Base-by-base conservation (phyloP, 2,329 filamentous ascomycete genomes). In the Phialophora chinensis region DNA sequence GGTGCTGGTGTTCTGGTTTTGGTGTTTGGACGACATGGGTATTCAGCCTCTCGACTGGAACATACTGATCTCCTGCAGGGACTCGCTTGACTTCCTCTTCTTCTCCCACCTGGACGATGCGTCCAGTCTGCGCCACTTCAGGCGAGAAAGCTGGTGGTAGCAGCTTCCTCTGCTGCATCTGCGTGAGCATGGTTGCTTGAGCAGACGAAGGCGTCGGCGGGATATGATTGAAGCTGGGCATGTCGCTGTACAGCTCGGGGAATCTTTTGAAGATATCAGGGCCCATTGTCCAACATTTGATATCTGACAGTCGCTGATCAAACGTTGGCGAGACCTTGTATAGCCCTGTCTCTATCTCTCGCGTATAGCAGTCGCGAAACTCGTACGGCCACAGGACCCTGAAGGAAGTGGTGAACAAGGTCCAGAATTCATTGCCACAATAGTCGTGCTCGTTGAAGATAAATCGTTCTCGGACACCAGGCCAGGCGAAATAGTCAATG, bases 401-500 rank as follows among this genome's bases (percentile, higher is more conserved):
- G 8, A 72, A 44, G 50, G 57, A 67, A 10, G 27, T 59, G 65
- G 62, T 64, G 56, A 71, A 72, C 4, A 68, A 25, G 20, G 60
- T 33, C 69, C 69, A 72, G 61, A 72, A 72, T 7, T 66, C 68
- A 47, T 72, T 72, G 25, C 54, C 64, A 56, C 71, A 72, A 42
- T 72, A 72, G 38, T 69, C 66, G 57, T 72, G 71, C 55, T 72
- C 68, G 50, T 59, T 60, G 61, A 71, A 70, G 54, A 72, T 68
- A 44, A 72, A 72, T 23, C 68, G 69, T 54, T 72, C 70, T 20
- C 71, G 66, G 2, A 72, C n/a, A 23, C 71, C 71, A 14, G 71
- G 71, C 71, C 69, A 72, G 35, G 69, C 66, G 47, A 72, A 71
- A 55, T 63, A 72, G 55, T 72, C 70, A 23, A 70, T 72, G 1